phyloP scores from a whole-genome alignment of 2,329 filamentous ascomycete species.

The Verticillium tricorpus region DNA sequence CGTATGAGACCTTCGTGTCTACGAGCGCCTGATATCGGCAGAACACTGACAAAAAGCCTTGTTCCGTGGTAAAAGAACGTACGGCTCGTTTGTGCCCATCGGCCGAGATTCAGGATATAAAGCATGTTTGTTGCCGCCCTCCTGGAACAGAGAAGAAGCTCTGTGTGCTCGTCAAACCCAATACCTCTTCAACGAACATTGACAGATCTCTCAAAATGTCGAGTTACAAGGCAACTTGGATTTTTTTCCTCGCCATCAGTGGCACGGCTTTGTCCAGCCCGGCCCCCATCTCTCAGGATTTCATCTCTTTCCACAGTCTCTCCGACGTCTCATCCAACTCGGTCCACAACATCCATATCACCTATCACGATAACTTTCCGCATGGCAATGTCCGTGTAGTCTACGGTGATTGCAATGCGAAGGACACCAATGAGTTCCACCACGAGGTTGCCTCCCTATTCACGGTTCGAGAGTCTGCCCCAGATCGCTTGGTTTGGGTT shows the following conservation, averaged over 20 bases:
- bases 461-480: conserved; percentile 5
- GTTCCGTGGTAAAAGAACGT: neutral
- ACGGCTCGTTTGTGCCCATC: neutral
- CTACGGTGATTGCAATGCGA: conserved; percentile 15
- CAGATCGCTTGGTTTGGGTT: conserved; percentile 17
- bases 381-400: conserved; percentile 13
- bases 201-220: conserved; percentile 1
- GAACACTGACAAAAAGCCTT: too few relatives aligned
- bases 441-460: conserved; percentile 11
- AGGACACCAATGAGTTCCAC: conserved; percentile 12
- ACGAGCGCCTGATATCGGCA: too few relatives aligned
- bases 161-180: neutral
- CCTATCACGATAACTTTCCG: conserved; percentile 8
- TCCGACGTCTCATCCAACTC: conserved; percentile 2
- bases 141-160: neutral
- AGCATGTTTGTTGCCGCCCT: neutral
- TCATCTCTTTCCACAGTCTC: conserved; percentile 5
- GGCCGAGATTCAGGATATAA: neutral
- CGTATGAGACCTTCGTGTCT: neutral
- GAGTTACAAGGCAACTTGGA: neutral
- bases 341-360: conserved; percentile 16
- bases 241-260: conserved; percentile 2
- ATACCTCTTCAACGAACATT: neutral
- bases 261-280: conserved; percentile 1
- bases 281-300: neutral